Evolutionary conservation across 202 grass and related monocot genomes (phyloP), one percentile per base, ranked within the genome.

Genomic region (Saccharum hybrid): DNA sequence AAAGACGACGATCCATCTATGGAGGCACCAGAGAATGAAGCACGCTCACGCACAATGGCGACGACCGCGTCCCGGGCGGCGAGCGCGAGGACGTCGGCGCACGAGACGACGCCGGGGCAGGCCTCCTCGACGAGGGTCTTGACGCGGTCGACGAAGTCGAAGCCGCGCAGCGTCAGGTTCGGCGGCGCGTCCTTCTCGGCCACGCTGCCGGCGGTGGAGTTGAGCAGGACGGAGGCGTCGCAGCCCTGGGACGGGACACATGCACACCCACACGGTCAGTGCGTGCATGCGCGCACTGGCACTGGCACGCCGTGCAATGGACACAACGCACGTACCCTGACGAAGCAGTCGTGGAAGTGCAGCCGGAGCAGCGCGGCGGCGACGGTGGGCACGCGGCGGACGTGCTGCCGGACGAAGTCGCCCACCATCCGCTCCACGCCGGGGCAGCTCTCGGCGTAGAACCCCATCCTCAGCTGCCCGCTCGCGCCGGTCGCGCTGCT

Each of bases 321-420:
- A 51, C 48, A 6, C 48, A 51, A 40, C 41, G 2, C 41, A 16
- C 68, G 26, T 92, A 94, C 94, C 84, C 92, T 84, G 77, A 97
- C 94, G 73, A 97, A 97, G 77, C 92, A 97, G 66, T 97, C 94
- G 86, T 97, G 94, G 90, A 92, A 97, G 75, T 97, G 92, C 23
- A 87, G 81, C 10, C 94, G 76, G 74, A 91, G 95, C 49, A 97
- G 85, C 61, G 90, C 72, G 65, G 95, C 85, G 60, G 95, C 95
- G 51, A 98, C 66, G 60, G 87, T 85, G 72, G 95, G 95, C 73
- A 88, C 90, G 83, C 90, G 86, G 13, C 82, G 54, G 82, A 94
- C 92, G 81, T 98, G 95, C 87, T 64, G 48, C 85, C 83, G 88
- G 64, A 95, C 90, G 87, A 88, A 98, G 38, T 83, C 77, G 23